phyloP scores from a whole-genome alignment of 2,329 filamentous ascomycete species.

The Talaromyces sp. region DNA sequence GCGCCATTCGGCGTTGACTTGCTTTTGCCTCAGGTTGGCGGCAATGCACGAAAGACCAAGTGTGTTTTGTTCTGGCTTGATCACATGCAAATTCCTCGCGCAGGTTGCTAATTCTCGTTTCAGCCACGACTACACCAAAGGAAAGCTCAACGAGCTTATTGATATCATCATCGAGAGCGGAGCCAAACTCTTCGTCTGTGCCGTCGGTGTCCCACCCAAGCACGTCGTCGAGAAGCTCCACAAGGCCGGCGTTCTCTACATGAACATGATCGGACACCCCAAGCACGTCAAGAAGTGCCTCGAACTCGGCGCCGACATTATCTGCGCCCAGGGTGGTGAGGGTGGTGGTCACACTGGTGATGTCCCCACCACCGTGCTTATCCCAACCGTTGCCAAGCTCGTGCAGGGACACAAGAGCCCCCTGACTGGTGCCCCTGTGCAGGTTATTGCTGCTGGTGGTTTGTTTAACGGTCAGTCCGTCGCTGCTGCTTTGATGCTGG shows the following conservation, averaged over 20 bases:
- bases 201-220: slow-evolving; percentile 89
- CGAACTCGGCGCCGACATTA: slow-evolving; percentile 87
- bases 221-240: slow-evolving; percentile 87
- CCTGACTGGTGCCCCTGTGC: slow-evolving; percentile 81
- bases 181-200: slow-evolving; percentile 91
- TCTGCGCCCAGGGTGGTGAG: slow-evolving; percentile 97
- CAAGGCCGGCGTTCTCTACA: slow-evolving; percentile 83
- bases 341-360: slow-evolving; percentile 96
- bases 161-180: slow-evolving; percentile 91
- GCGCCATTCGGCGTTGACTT: slow-evolving; percentile 94
- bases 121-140: slow-evolving; percentile 99
- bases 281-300: slow-evolving; percentile 98
- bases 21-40: slow-evolving; percentile 89
- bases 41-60: slow-evolving; percentile 93
- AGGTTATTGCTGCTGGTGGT: slow-evolving; percentile 90
- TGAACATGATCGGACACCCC: slow-evolving; percentile 99
- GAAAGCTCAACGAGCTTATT: slow-evolving; percentile 87
- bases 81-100: slow-evolving; percentile 17
- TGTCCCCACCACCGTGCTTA: slow-evolving; percentile 86
- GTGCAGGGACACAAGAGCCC: slow-evolving; percentile 79
- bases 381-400: slow-evolving; percentile 84
- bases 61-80: slow-evolving; percentile 39
- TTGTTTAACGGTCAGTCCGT: slow-evolving; percentile 90
- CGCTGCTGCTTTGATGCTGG: slow-evolving; percentile 87
- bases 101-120: slow-evolving; percentile 22